Evolutionary conservation across 1,284 basidiomycete genomes (phyloP).

Genomic region (Tylopilus orsonianus): DNA sequence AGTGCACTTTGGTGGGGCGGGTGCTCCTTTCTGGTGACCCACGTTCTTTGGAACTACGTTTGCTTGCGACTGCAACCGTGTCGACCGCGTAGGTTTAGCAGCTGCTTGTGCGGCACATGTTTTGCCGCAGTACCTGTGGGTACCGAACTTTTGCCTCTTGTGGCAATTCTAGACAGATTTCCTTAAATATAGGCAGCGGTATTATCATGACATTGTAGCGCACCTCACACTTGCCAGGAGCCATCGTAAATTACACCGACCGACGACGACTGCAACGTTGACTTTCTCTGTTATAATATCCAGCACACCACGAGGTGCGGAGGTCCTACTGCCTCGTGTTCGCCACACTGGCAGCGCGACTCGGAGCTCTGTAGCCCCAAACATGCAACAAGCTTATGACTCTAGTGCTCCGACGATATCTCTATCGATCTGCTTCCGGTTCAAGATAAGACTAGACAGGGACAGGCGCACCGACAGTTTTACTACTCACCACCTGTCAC

Average conservation of each 20-base stretch:
- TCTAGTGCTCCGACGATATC: constrained; percentile 5
- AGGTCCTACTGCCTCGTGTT: constrained; percentile 26
- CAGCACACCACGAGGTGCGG: constrained; percentile 9
- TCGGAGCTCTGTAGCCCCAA: constrained; percentile 6
- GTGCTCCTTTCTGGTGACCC: constrained; percentile 16
- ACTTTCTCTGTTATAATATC: constrained; percentile 11
- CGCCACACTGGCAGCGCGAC: constrained; percentile 22
- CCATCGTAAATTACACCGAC: constrained; percentile 25
- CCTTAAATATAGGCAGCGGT: constrained; percentile 7
- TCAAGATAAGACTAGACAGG: constrained; percentile 22
- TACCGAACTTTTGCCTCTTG: constrained; percentile 51
- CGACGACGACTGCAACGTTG: constrained; percentile 4
- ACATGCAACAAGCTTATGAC: constrained; percentile 8
- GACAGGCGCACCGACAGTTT: background rate
- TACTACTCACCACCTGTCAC: background rate
- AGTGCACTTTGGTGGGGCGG: constrained; percentile 24
- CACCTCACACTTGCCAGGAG: constrained; percentile 31
- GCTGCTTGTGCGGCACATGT: constrained; percentile 53
- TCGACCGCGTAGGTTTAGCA: constrained; percentile 12
- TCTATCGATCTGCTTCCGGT: constrained; percentile 9
- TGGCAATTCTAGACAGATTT: constrained; percentile 48
- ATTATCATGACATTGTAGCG: constrained; percentile 8
- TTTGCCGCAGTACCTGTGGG: constrained; percentile 57
- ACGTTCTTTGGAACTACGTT: constrained; percentile 15
- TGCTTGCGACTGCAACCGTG: constrained; percentile 13